Evolutionary conservation across 1,284 basidiomycete species (phyloP), one percentile per base, ranked within the genome.

Genomic region (Heterobasidion occidentale): DNA sequence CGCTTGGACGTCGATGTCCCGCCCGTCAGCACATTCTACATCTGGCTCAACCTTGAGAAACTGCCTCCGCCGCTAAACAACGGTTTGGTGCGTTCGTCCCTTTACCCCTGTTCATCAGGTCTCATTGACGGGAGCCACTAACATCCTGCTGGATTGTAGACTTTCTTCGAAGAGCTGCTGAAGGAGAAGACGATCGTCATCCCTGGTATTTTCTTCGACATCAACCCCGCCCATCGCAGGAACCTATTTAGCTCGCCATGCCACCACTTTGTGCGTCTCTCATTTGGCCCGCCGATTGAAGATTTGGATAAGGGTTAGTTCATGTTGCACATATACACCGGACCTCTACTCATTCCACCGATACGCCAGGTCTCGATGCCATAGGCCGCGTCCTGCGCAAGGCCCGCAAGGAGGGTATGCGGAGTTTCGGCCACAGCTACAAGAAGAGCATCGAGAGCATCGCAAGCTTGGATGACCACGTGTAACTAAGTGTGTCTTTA

Each of bases 111-210:
- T 46, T 1, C 27, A 48, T 17, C 35, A 55, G 38, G 8, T 51
- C 5, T 27, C 27, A 6, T 6, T 27, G 27, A 27, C 27, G 5
- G 1, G 27, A 27, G 27, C 27, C 12, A 15, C 17, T 50, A n/a
- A 55, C 36, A 51, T 46, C 27, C 27, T 54, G 8, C 17, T 46
- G 36, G n/a, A 8, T 61, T 52, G 20, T 58, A 87, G 83, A 92
- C 89, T 35, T 96, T 98, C 82, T 97, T 97, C 67, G 94, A 98
- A 67, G 94, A 97, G 71, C 76, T 93, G 42, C 78, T 98, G 48
- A 95, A 94, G 70, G 91, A 94, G 70, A 82, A 90, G 70, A 88
- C 89, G 33, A 94, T 94, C 61, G 90, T 93, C 56, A 92, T 94
- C 52, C 92, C 92, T 9, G 90, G 90, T 44, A 88, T 95, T 61